A percentile compares a stretch with the other conserved stretches of the same genome.
These are phyloP conservation scores for Ceratobasidium papillatum DNA, from an alignment of 1,284 basidiomycete species.

Conservation along the genomic window DNA sequence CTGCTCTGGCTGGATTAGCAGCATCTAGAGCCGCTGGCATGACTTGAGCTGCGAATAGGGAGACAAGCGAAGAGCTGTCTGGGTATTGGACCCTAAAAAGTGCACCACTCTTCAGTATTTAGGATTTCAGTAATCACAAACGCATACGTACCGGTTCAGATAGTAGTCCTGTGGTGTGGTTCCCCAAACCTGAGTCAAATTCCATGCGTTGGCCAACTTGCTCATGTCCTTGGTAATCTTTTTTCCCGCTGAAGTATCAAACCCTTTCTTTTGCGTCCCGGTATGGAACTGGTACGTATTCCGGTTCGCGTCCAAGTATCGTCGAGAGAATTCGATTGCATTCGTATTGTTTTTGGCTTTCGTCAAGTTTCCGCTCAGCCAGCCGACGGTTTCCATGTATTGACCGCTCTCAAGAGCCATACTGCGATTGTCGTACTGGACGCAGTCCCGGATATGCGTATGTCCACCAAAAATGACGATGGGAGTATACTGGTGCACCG, in stretches of 20 bases:
- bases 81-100: constrained; percentile 56
- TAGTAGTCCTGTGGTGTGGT: constrained; percentile 78
- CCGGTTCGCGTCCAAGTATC: constrained; percentile 78
- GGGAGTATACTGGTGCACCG: constrained; percentile 74
- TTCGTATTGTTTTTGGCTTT: constrained; percentile 56
- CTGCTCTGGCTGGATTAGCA: constrained; percentile 65
- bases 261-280: constrained; percentile 60
- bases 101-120: too few species aligned
- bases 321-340: constrained; percentile 68
- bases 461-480: constrained; percentile 85
- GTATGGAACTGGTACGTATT: constrained; percentile 61
- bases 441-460: constrained; percentile 80
- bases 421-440: constrained; percentile 67
- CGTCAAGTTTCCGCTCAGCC: constrained; percentile 47
- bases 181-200: constrained; percentile 67
- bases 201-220: constrained; percentile 62
- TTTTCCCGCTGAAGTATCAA: constrained; percentile 65
- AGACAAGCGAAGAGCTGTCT: constrained; percentile 68
- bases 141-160: constrained; percentile 60
- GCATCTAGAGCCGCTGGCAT: constrained; percentile 64
- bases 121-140: neutral
- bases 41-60: constrained; percentile 67
- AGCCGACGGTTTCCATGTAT: constrained; percentile 88
- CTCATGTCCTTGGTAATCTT: constrained; percentile 65
- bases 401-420: constrained; percentile 82